Conservation (phyloP, 305 asterid genomes). For the Solanum hybrid region DNA sequence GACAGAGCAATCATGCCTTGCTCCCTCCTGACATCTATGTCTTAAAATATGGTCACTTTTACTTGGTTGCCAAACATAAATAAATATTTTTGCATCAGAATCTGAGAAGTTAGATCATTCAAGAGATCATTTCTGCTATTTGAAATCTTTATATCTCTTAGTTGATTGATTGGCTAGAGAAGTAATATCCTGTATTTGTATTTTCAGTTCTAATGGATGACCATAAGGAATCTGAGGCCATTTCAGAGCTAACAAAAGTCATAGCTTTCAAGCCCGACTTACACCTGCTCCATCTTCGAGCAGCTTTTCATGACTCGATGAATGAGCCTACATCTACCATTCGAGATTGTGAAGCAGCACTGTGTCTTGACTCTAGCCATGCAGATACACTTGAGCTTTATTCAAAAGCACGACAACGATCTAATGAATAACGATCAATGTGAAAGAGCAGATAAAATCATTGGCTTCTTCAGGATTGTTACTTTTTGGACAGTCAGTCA, state of each 20-base stretch:
- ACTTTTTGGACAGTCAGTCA: not conserved
- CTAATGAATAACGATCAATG: slow-evolving; percentile 22
- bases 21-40: no score
- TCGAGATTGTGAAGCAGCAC: slow-evolving; percentile 81
- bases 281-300: slow-evolving; percentile 85
- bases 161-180: not conserved
- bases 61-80: not conserved
- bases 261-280: slow-evolving; percentile 73
- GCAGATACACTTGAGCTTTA: slow-evolving; percentile 58
- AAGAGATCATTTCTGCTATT: not conserved
- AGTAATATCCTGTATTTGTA: not conserved
- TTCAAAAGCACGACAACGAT: slow-evolving; percentile 30
- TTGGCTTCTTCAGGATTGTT: not conserved
- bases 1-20: no score
- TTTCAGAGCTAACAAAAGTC: slow-evolving; percentile 67
- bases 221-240: slow-evolving; percentile 78
- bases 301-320: slow-evolving; percentile 83
- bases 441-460: slow-evolving; percentile 7
- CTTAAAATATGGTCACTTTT: not conserved
- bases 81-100: not conserved
- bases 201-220: slow-evolving; percentile 84
- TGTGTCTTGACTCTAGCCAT: slow-evolving; percentile 77
- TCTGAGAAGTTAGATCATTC: not conserved
- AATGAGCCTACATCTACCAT: slow-evolving; percentile 47
- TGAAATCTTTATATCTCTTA: not conserved